Conservation (phyloP, 176 grass and related monocot genomes). For the Saccharum officinarum region DNA sequence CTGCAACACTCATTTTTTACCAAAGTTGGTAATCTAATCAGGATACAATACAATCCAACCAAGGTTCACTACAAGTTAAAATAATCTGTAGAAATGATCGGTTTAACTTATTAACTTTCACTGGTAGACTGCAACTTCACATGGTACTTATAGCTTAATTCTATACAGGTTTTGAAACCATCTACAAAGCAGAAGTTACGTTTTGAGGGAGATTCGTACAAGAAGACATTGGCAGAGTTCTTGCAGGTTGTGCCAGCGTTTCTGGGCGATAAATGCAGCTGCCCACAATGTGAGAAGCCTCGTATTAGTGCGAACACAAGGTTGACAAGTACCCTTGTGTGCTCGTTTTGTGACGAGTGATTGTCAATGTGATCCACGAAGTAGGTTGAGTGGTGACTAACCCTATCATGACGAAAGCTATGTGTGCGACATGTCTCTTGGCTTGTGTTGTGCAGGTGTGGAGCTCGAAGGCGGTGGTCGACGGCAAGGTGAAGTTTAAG, state of each 20-base stretch:
- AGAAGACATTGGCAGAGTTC: slow-evolving; percentile 67
- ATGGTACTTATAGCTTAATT: slow-evolving; percentile 25
- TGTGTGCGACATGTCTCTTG: no score
- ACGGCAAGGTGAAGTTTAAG: no score
- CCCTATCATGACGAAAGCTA: no score
- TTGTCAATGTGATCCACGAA: no score
- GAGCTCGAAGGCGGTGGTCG: no score
- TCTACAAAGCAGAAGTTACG: slow-evolving; percentile 75
- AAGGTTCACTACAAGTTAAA: slow-evolving; percentile 3
- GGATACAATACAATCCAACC: not conserved
- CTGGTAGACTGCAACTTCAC: not conserved
- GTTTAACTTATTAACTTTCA: not conserved
- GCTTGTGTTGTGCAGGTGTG: no score
- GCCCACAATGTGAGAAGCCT: slow-evolving; percentile 61
- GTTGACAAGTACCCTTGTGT: no score
- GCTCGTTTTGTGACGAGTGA: no score
- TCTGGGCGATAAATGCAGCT: slow-evolving; percentile 78
- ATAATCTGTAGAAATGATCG: not conserved
- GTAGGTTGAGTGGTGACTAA: no score
- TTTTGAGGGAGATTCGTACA: slow-evolving; percentile 81
- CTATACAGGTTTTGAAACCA: slow-evolving; percentile 65
- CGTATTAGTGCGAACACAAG: no score
- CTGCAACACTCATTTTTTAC: not conserved
- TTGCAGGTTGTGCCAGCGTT: slow-evolving; percentile 63
- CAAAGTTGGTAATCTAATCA: not conserved